phyloP scores from a whole-genome alignment of 352 stramenopile genomes.

The Ophiocytium majus region DNA sequence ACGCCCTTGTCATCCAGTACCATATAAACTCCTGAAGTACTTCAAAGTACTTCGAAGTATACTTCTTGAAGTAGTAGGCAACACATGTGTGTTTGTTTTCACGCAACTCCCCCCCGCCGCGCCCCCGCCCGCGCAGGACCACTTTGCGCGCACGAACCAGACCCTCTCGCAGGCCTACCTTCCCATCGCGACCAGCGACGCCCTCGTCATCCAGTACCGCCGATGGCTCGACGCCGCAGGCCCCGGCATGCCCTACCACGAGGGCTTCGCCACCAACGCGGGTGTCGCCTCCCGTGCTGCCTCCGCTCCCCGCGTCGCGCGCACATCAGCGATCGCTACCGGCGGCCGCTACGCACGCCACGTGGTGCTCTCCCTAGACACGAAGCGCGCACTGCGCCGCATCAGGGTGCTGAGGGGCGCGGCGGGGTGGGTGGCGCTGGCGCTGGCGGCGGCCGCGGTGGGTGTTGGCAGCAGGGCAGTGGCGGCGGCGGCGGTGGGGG shows the following conservation, averaged over 20 bases:
- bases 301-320: neutral
- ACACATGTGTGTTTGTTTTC: too few species aligned
- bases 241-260: slow-evolving; percentile 47
- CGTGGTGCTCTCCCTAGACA: slow-evolving; percentile 31
- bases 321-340: neutral
- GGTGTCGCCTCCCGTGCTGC: neutral
- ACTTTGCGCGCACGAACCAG: slow-evolving; percentile 32
- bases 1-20: slow-evolving; percentile 53
- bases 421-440: slow-evolving; percentile 1
- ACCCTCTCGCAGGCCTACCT: slow-evolving; percentile 49
- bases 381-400: slow-evolving; percentile 13
- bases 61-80: too few species aligned
- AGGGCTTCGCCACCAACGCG: slow-evolving; percentile 18
- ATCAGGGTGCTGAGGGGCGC: slow-evolving; percentile 25
- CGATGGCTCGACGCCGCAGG: slow-evolving; percentile 57
- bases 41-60: too few species aligned
- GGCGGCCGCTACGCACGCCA: slow-evolving; percentile 33
- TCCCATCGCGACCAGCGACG: slow-evolving; percentile 47
- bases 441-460: slow-evolving; percentile 20
- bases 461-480: neutral
- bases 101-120: too few species aligned
- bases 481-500: neutral
- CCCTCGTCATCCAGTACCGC: slow-evolving; percentile 52
- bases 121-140: slow-evolving; percentile 43
- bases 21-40: too few species aligned